phyloP scores from a whole-genome alignment of 805 yeast species.

The Saccharomycopsis selenospora region DNA sequence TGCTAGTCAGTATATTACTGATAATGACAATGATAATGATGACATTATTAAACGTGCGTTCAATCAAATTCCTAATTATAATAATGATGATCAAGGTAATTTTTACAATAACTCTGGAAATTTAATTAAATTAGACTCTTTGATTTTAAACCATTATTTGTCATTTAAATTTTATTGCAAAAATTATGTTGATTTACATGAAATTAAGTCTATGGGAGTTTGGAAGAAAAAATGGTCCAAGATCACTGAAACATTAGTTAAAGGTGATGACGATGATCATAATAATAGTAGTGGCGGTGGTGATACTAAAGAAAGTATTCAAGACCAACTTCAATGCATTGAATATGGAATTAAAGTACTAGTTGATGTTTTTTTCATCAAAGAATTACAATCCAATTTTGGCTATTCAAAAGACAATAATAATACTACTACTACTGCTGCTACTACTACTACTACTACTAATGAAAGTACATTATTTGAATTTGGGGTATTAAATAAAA shows the following conservation, averaged over 20 bases:
- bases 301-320: neutral
- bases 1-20: slow-evolving; percentile 32
- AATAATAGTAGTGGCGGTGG: neutral
- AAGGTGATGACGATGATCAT: neutral
- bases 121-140: slow-evolving; percentile 11
- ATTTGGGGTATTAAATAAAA: slow-evolving; percentile 3
- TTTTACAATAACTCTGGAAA: slow-evolving; percentile 4
- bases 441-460: neutral
- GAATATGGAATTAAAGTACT: slow-evolving; percentile 11
- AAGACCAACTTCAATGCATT: slow-evolving; percentile 5
- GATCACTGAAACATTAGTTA: slow-evolving; percentile 1
- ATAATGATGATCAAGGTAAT: slow-evolving; percentile 2
- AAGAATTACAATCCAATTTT: slow-evolving; percentile 3
- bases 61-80: slow-evolving; percentile 5
- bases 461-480: slow-evolving; percentile 7
- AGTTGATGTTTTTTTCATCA: slow-evolving; percentile 10
- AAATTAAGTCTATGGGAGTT: slow-evolving; percentile 9
- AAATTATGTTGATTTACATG: slow-evolving; percentile 2
- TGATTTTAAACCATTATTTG: slow-evolving; percentile 11
- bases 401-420: neutral
- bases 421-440: neutral
- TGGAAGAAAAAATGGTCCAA: slow-evolving; percentile 15
- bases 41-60: neutral
- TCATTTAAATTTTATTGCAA: slow-evolving; percentile 7
- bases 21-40: slow-evolving; percentile 20